Evolutionary conservation across 257 asterid species (phyloP).

Genomic region (Jacaranda mimosifolia): DNA sequence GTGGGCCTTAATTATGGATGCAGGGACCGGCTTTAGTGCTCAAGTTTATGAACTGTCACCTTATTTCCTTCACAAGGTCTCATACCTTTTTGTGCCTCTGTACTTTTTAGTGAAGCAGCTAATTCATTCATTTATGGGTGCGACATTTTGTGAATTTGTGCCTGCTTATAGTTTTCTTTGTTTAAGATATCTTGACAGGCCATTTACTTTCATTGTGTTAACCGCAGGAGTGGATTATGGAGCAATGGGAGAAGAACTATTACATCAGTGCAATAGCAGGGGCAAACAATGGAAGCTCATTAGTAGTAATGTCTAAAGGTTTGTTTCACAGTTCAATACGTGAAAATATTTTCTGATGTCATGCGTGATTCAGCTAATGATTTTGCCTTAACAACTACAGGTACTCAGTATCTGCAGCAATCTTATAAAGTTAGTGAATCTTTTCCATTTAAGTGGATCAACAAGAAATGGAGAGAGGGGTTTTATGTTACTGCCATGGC

Average conservation of each 20-base stretch:
- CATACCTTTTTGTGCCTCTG: slow-evolving; percentile 1
- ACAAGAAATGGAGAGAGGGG: slow-evolving; percentile 81
- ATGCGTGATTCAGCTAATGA: background rate
- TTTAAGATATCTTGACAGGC: background rate
- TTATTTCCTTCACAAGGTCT: slow-evolving; percentile 72
- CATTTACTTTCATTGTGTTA: slow-evolving; percentile 15
- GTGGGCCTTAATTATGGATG: slow-evolving; percentile 88
- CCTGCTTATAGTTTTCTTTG: background rate
- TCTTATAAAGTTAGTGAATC: slow-evolving; percentile 77
- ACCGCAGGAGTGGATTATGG: slow-evolving; percentile 78
- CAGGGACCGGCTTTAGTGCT: slow-evolving; percentile 71
- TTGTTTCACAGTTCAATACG: slow-evolving; percentile 33
- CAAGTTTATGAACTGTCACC: slow-evolving; percentile 76
- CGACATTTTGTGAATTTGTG: background rate
- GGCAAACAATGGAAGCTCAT: slow-evolving; percentile 67
- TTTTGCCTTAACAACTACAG: slow-evolving; percentile 43
- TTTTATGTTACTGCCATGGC: slow-evolving; percentile 80
- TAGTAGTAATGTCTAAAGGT: slow-evolving; percentile 82
- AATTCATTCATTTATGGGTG: background rate
- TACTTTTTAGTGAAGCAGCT: background rate
- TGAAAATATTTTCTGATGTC: background rate
- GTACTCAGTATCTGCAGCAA: slow-evolving; percentile 68
- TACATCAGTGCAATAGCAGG: slow-evolving; percentile 81
- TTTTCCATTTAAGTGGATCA: slow-evolving; percentile 80
- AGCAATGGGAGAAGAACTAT: slow-evolving; percentile 72